These are phyloP conservation scores for Citrus sp. DNA, from an alignment of 345 rosid genomes.

Conservation along the genomic window DNA sequence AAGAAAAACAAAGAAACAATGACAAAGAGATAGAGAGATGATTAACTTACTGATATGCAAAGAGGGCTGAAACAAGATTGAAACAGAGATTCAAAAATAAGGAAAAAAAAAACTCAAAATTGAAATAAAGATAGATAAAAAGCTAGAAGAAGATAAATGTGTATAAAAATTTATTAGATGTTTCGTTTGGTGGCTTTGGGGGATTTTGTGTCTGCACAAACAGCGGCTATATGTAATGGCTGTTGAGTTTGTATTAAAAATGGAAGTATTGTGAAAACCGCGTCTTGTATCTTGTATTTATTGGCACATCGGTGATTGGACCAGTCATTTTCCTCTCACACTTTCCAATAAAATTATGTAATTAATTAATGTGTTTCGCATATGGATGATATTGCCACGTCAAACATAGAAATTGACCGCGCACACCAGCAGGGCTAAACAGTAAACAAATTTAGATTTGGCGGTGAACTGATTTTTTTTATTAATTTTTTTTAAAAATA, in stretches of 20 bases:
- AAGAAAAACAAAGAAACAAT: background rate
- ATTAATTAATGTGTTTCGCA: background rate
- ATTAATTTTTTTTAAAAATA: no score
- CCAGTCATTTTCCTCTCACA: no score
- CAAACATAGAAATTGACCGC: no score
- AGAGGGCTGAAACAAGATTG: background rate
- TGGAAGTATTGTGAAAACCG: background rate
- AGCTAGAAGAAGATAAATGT: background rate
- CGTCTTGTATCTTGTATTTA: background rate
- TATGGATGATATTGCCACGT: background rate
- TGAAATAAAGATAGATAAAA: background rate
- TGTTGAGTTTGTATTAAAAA: no score
- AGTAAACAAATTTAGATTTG: no score
- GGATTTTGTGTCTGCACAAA: background rate
- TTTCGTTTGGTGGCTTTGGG: background rate
- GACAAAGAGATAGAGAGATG: background rate
- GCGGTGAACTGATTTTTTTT: no score
- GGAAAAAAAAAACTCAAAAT: background rate
- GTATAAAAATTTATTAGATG: no score
- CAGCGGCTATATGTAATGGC: background rate
- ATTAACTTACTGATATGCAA: background rate
- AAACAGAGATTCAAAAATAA: background rate
- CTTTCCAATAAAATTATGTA: no score
- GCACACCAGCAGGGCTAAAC: no score
- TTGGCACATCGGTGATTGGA: background rate